These are phyloP conservation scores for Chaetomium globosum DNA, from an alignment of 2,329 filamentous ascomycete genomes.

Conservation along the genomic window DNA sequence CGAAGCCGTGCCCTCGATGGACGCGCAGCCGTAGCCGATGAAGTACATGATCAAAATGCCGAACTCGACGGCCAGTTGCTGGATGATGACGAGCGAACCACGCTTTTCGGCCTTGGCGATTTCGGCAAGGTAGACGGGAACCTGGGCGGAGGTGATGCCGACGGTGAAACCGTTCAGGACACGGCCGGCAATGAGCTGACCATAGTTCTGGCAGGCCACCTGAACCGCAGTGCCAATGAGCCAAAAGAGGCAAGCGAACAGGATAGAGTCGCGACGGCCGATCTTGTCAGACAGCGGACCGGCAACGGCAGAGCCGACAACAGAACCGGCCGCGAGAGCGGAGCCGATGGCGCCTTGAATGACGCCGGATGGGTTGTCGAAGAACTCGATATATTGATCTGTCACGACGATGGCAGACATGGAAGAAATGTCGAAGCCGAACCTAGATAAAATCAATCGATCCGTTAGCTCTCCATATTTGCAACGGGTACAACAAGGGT, in stretches of 20 bases:
- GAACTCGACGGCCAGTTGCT: conserved; percentile 76
- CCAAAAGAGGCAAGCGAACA: conserved; percentile 53
- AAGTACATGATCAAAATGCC: conserved; percentile 72
- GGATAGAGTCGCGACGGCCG: conserved; percentile 50
- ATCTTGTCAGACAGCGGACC: conserved; percentile 54
- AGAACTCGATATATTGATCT: conserved; percentile 55
- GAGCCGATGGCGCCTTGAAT: conserved; percentile 57
- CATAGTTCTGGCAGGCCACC: conserved; percentile 60
- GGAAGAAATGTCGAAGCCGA: conserved; percentile 61
- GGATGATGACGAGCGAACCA: conserved; percentile 68
- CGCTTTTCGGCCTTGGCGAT: conserved; percentile 60
- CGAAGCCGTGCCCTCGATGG: conserved; percentile 58
- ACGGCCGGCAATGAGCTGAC: conserved; percentile 56
- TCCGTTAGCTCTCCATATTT: neutral
- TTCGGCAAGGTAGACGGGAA: conserved; percentile 70
- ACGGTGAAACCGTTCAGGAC: conserved; percentile 67
- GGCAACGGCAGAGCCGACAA: conserved; percentile 53
- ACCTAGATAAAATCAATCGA: conserved; percentile 36
- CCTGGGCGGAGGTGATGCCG: conserved; percentile 68
- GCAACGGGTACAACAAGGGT: neutral
- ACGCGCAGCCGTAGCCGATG: conserved; percentile 66
- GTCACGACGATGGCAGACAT: conserved; percentile 61
- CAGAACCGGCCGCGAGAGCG: conserved; percentile 56
- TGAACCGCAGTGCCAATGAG: conserved; percentile 63
- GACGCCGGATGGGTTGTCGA: conserved; percentile 50